These are phyloP conservation scores for Limonium bicolor DNA, from an alignment of 148 eudicot species.

Conservation along the genomic window DNA sequence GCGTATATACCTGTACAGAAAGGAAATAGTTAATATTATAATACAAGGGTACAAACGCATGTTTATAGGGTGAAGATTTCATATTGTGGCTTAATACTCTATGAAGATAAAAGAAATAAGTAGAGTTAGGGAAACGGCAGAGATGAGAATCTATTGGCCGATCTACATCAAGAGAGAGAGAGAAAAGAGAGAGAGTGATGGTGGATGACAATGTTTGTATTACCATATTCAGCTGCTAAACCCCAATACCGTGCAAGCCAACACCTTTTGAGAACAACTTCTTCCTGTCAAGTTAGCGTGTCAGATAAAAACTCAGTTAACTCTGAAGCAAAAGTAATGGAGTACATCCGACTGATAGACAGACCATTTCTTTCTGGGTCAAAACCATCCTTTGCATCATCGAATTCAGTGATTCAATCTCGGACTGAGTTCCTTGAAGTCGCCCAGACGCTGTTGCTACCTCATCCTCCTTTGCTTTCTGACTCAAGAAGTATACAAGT, in stretches of 20 bases:
- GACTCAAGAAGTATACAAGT: constrained; percentile 5
- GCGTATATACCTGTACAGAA: too few species aligned
- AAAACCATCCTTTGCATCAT: constrained; percentile 90
- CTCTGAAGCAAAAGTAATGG: background rate
- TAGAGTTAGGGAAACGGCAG: background rate
- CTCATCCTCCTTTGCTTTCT: constrained; percentile 60
- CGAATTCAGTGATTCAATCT: constrained; percentile 72
- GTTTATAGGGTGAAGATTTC: too few species aligned
- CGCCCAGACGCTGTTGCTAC: constrained; percentile 37
- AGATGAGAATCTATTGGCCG: background rate
- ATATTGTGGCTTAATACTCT: too few species aligned
- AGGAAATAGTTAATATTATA: too few species aligned
- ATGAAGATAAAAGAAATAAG: too few species aligned
- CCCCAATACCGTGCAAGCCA: constrained; percentile 99
- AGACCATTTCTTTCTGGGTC: constrained; percentile 96
- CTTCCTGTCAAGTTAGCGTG: constrained; percentile 42
- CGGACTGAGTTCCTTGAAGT: constrained; percentile 77
- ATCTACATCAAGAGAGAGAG: too few species aligned
- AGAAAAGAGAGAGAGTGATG: too few species aligned
- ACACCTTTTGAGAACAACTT: constrained; percentile 96
- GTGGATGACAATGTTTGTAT: too few species aligned
- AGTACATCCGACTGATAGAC: constrained; percentile 3
- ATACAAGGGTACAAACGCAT: too few species aligned
- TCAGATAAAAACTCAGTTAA: constrained; percentile 2
- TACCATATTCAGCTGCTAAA: constrained; percentile 83